Conservation (phyloP, 1,284 basidiomycete genomes). For the Boletus semigastroideus region DNA sequence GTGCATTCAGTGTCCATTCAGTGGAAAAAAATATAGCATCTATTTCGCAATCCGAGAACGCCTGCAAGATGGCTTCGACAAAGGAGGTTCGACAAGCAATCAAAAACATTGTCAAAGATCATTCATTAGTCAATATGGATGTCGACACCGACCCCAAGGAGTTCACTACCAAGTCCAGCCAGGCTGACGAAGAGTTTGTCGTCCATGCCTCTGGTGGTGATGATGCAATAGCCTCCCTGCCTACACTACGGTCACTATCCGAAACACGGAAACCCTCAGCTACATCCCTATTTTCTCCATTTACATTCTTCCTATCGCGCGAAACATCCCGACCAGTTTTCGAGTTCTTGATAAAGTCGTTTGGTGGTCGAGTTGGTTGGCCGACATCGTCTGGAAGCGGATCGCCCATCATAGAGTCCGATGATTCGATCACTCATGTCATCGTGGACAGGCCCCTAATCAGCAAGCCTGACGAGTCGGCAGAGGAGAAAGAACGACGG, state of each 20-base stretch:
- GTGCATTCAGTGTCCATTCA: constrained; percentile 83
- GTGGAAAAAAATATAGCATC: constrained; percentile 33
- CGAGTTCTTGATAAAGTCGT: constrained; percentile 92
- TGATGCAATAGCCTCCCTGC: constrained; percentile 56
- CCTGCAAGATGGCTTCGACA: constrained; percentile 59
- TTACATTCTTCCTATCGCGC: constrained; percentile 93
- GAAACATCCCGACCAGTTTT: constrained; percentile 92
- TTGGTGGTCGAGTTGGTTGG: constrained; percentile 92
- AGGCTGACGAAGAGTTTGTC: constrained; percentile 71
- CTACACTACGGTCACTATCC: constrained; percentile 77
- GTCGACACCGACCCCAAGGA: constrained; percentile 41
- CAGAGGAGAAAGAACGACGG: constrained; percentile 62
- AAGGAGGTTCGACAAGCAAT: constrained; percentile 77
- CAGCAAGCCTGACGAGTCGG: constrained; percentile 49
- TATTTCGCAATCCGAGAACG: constrained; percentile 44
- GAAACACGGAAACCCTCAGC: constrained; percentile 53
- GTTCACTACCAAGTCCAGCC: constrained; percentile 29
- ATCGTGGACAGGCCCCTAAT: constrained; percentile 87
- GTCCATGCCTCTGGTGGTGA: constrained; percentile 61
- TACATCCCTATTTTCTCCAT: constrained; percentile 77
- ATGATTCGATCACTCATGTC: constrained; percentile 91
- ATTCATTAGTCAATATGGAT: constrained; percentile 36
- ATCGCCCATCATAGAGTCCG: constrained; percentile 73
- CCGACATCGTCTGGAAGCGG: constrained; percentile 81
- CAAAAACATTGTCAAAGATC: constrained; percentile 52